These are phyloP conservation scores for Craspedostauros australis DNA, from an alignment of 108 stramenopile species.

Conservation along the genomic window DNA sequence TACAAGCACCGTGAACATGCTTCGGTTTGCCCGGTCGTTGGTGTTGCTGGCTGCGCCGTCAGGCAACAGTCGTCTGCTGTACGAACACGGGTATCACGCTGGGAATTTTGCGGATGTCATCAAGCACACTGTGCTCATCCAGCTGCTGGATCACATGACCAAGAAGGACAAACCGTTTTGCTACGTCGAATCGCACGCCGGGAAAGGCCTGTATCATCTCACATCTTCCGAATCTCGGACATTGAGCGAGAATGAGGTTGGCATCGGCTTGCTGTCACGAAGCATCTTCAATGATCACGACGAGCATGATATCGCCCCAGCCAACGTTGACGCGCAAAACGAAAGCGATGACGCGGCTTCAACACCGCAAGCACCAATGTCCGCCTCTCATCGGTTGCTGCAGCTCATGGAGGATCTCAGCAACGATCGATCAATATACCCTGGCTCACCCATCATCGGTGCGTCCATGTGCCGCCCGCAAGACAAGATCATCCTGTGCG, in stretches of 20 bases:
- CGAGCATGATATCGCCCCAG: neutral
- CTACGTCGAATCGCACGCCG: constrained; percentile 10
- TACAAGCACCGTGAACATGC: too few species aligned
- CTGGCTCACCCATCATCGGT: constrained; percentile 3
- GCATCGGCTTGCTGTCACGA: neutral
- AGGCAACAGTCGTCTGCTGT: neutral
- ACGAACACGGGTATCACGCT: constrained; percentile 4
- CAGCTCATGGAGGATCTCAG: too few species aligned
- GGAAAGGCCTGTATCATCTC: neutral
- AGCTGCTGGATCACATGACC: neutral
- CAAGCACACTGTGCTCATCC: constrained; percentile 1
- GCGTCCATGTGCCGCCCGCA: neutral
- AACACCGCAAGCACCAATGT: too few species aligned
- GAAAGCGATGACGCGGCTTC: neutral
- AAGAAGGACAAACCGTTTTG: neutral
- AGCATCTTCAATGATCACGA: too few species aligned
- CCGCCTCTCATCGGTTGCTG: too few species aligned
- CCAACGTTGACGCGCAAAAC: neutral
- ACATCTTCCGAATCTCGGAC: neutral
- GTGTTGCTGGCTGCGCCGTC: too few species aligned
- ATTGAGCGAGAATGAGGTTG: constrained; percentile 1
- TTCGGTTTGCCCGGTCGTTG: too few species aligned
- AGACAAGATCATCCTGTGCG: neutral
- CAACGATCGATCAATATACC: neutral
- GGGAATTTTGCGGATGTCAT: constrained; percentile 11